Percentiles rank a stretch among this genome's conserved stretches.
These are phyloP conservation scores for Fusarium sulawesiense DNA, from an alignment of 2,329 filamentous ascomycete genomes.

Conservation along the genomic window DNA sequence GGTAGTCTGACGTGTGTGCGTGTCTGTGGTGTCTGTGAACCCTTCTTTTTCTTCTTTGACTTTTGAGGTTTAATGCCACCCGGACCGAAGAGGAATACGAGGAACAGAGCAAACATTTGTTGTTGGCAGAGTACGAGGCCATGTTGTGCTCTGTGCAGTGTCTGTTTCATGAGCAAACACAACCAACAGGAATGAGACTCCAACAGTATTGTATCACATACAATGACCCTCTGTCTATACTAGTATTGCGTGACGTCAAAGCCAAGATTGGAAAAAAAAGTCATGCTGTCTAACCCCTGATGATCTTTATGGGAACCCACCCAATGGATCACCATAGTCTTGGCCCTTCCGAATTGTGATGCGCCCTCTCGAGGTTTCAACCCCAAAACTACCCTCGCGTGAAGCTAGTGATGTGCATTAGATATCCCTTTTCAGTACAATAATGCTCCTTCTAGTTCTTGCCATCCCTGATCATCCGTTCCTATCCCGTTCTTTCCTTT, in stretches of 20 bases:
- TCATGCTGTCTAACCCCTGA: constrained; percentile 31
- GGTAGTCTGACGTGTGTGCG: constrained; percentile 13
- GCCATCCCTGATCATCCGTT: constrained; percentile 32
- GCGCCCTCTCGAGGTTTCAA: constrained; percentile 25
- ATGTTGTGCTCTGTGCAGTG: constrained; percentile 9
- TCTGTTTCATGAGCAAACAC: constrained; percentile 38
- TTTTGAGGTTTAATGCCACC: not conserved
- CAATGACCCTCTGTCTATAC: not conserved
- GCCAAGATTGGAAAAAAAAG: constrained; percentile 5
- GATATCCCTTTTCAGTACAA: constrained; percentile 36
- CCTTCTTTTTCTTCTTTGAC: not conserved
- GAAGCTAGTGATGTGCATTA: constrained; percentile 36
- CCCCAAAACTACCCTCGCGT: not conserved
- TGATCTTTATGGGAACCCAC: constrained; percentile 31
- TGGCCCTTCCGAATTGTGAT: constrained; percentile 35
- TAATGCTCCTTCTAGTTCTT: not conserved
- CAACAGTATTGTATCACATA: not conserved
- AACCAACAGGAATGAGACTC: not conserved
- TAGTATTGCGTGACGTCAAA: constrained; percentile 34
- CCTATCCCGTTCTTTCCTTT: constrained; percentile 15
- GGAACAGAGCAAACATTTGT: constrained; percentile 12
- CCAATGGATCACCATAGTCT: constrained; percentile 19
- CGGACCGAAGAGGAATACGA: constrained; percentile 8
- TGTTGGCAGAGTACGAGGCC: constrained; percentile 14
- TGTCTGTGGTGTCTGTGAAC: constrained; percentile 2